A percentile compares a stretch with the other conserved stretches of the same genome.
These are phyloP conservation scores for Parasitella parasitica DNA, from an alignment of 371 early-diverging fungal species.

Conservation along the genomic window DNA sequence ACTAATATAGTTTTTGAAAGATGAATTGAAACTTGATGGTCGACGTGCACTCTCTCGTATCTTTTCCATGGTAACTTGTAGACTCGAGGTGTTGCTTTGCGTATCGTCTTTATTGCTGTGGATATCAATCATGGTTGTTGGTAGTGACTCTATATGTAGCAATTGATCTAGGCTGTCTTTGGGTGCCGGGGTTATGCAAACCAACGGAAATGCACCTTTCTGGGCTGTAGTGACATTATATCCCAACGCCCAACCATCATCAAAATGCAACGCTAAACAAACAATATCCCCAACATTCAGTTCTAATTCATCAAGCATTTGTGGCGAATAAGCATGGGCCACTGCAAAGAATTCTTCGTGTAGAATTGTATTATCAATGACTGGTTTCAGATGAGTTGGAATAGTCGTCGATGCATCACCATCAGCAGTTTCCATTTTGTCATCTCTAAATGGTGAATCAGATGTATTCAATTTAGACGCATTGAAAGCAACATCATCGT, in stretches of 20 bases:
- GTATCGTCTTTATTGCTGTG: not conserved
- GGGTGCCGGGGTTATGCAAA: constrained; percentile 48
- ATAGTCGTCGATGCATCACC: not conserved
- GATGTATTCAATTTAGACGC: not conserved
- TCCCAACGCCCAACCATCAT: constrained; percentile 75
- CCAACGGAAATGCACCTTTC: constrained; percentile 68
- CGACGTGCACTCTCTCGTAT: not conserved
- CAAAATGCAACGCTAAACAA: constrained; percentile 51
- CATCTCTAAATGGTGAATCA: not conserved
- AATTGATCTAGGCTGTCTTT: constrained; percentile 33
- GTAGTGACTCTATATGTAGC: constrained; percentile 4
- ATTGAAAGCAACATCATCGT: not conserved
- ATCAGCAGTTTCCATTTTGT: not conserved
- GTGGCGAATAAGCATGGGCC: constrained; percentile 46
- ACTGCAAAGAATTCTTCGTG: constrained; percentile 36
- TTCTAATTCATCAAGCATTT: constrained; percentile 62
- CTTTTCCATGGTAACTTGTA: not conserved
- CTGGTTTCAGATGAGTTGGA: not conserved
- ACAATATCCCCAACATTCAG: constrained; percentile 63
- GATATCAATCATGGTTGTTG: not conserved
- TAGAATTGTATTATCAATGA: not conserved
- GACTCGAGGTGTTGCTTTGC: not conserved
- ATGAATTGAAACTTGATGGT: not conserved
- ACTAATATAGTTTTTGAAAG: not conserved
- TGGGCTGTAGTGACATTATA: constrained; percentile 57